phyloP scores from a whole-genome alignment of 2,329 filamentous ascomycete genomes.

The Fusarium incarnatum region DNA sequence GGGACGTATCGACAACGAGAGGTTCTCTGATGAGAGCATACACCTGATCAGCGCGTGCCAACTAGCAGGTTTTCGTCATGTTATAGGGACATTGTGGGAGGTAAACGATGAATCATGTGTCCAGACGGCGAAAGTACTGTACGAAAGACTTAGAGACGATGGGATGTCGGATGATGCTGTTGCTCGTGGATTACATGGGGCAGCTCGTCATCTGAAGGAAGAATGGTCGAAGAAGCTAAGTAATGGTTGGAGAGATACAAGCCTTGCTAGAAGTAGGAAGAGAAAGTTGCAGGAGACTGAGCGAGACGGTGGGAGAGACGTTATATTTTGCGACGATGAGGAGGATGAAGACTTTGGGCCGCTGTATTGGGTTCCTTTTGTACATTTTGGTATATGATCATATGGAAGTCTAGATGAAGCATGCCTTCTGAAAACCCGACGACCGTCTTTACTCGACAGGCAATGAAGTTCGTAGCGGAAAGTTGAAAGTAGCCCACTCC shows the following conservation, averaged over 20 bases:
- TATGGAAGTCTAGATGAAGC: too few species aligned
- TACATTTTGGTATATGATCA: not conserved
- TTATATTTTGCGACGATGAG: not conserved
- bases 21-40: not conserved
- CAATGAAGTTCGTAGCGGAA: not conserved
- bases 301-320: not conserved
- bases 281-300: rapidly evolving
- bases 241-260: not conserved
- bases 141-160: not conserved
- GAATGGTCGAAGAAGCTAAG: not conserved
- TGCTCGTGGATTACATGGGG: not conserved
- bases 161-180: not conserved
- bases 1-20: not conserved
- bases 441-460: too few species aligned
- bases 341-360: too few species aligned
- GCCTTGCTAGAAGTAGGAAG: not conserved
- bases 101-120: not conserved
- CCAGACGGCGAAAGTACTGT: not conserved
- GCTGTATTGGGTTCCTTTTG: not conserved
- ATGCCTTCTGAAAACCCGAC: too few species aligned
- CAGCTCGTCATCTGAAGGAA: not conserved
- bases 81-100: conserved; percentile 2
- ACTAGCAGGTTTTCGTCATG: not conserved
- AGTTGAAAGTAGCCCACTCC: conserved; percentile 2
- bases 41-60: conserved; percentile 10